Base-by-base conservation (phyloP, 768 basidiomycete species). In the Vararia minispora region DNA sequence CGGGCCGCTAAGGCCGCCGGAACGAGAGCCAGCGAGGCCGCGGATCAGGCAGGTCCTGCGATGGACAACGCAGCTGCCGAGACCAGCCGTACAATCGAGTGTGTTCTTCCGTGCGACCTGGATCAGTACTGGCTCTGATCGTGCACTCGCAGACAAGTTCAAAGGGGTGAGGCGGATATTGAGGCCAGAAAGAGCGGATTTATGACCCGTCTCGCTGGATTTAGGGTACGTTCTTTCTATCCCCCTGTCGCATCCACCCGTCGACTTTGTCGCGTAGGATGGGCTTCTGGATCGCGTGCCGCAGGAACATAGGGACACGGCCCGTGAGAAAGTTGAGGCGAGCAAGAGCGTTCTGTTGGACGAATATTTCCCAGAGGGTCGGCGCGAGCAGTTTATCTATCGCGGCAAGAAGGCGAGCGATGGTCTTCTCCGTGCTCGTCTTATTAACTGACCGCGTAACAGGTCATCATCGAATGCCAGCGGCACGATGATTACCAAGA, bases 331-430 rank as follows among this genome's bases (percentile, higher is more conserved):
- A 10, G 35, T 66, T 30, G 71, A 83, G 32, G 68, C 70, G 12
- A 69, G 74, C 18, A 75, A 74, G 52, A 66, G 77, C 23, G 83
- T 86, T 58, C 49, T 95, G 37, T 60, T 62, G 12, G 86, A 91
- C 34, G 85, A 92, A 27, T 83, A 81, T 48, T 91, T 95, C 69
- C 91, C 92, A 0, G 68, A 82, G 49, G 91, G 91, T 58, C 68
- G 94, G 16, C 72, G 88, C 17, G 88, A 94, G 38, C 88, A 88
- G 52, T 95, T 90, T 59, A 84, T 98, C 52, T 94, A 81, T 66
- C 74, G 94, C 10, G 70, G 76, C 5, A 97, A 97, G 69, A 97
- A 95, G 76, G 84, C 80, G 17, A 22, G 41, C 7, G 22, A 25
- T 33, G n/a, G 25, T 22, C 5, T 7, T 20, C 17, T 25, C 20